phyloP scores from a whole-genome alignment of 768 basidiomycete species.

The Royoungia palumana region DNA sequence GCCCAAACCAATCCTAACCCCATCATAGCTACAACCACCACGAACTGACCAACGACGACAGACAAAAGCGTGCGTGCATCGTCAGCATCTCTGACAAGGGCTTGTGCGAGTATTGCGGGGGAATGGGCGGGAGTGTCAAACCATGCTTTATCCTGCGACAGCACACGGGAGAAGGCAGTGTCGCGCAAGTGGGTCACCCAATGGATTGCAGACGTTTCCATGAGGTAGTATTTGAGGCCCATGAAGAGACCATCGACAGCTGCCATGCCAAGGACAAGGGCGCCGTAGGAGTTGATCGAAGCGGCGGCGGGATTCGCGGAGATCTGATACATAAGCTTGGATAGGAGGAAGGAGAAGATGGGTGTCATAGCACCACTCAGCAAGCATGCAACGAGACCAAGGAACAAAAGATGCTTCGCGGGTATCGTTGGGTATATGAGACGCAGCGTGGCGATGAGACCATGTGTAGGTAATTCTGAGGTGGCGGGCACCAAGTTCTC shows the following conservation, averaged over 20 bases:
- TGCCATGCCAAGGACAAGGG: conserved; percentile 69
- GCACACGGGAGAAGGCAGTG: conserved; percentile 51
- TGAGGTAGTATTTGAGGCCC: conserved; percentile 73
- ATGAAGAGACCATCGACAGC: conserved; percentile 72
- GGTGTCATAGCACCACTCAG: conserved; percentile 84
- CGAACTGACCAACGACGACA: conserved; percentile 63
- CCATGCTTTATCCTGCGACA: conserved; percentile 82
- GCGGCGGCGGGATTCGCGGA: conserved; percentile 66
- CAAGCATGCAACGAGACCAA: conserved; percentile 69
- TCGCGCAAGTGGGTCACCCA: conserved; percentile 74
- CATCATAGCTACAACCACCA: conserved; percentile 81
- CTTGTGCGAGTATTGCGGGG: conserved; percentile 62
- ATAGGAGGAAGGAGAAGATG: conserved; percentile 87
- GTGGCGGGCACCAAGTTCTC: not conserved
- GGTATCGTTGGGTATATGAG: conserved; percentile 70
- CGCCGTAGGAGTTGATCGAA: conserved; percentile 67
- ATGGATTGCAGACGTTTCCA: conserved; percentile 68
- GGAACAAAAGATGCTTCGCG: conserved; percentile 60
- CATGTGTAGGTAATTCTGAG: conserved; percentile 6
- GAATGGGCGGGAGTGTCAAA: conserved; percentile 71
- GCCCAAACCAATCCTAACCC: conserved; percentile 87
- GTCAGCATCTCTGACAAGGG: conserved; percentile 84
- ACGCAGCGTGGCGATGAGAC: conserved; percentile 42
- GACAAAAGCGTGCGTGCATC: conserved; percentile 79
- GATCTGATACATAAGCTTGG: conserved; percentile 73